Evolutionary conservation across 345 rosid species (phyloP), one percentile per base, ranked within the genome.

Genomic region (Brassica rapa): DNA sequence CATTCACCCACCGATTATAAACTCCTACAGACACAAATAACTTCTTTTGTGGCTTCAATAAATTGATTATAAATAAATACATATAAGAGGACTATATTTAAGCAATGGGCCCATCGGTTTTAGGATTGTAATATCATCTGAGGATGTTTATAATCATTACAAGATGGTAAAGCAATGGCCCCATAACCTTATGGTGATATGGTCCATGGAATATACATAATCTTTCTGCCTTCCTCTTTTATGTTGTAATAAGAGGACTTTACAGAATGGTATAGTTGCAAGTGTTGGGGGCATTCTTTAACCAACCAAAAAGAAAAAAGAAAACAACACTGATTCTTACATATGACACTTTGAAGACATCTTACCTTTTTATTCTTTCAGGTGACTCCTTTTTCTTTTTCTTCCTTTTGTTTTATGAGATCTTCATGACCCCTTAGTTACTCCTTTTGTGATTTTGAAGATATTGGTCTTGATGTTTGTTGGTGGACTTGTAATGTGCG

Each of bases 361-460:
- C 53, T 80, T 70, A 73, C 71, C 61, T 63, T 74, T 80, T 74
- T 27, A 57, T 27, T 62, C 59, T 74, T 73, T 32, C 75, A 69
- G 79, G 79, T 69, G 71, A 80, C 62, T 79, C 66, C 35, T 23
- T 64, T 62, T 69, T 46, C 30, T 67, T 55, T 41, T 43, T 66
- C 37, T 43, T 66, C 37, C 53, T 79, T 79, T 79, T 55, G 63
- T 32, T 72, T 73, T 11, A 69, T 66, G 68, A 74, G 76, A 80
- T 75, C 25, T 68, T 64, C 56, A 19, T 70, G 83, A 80, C 80
- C 83, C 78, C 79, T 70, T 63, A 0, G 29, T 68, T 63, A 70
- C 71, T 59, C 5, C 75, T 80, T 80, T 80, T 80, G 83, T 69
- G 76, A 69, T 75, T 75, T n/a, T 70, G 80, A 80, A 80, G 83